phyloP scores from a whole-genome alignment of 306 rosid species.

The Elaeagnus macrophylla region DNA sequence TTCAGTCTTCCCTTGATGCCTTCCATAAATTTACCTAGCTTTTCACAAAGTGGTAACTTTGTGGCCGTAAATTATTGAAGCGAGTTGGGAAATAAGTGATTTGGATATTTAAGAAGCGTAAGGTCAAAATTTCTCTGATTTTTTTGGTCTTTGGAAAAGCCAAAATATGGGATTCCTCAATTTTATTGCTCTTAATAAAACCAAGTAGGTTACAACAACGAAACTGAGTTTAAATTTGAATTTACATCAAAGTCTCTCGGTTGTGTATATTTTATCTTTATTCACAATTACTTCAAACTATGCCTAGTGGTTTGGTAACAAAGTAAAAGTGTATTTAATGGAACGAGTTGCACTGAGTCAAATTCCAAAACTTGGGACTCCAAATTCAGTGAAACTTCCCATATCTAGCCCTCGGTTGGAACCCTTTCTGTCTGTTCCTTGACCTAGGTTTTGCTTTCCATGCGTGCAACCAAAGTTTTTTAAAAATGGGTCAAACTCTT shows the following conservation, averaged over 20 bases:
- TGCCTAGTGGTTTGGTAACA: conserved; percentile 37
- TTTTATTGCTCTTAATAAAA: conserved; percentile 33
- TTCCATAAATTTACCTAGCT: background rate
- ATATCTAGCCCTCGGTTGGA: conserved; percentile 71
- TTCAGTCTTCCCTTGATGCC: background rate
- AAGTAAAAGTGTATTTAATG: conserved; percentile 38
- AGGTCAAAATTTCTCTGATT: conserved; percentile 35
- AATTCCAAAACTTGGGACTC: conserved; percentile 55
- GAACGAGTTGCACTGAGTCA: conserved; percentile 31
- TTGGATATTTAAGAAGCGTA: background rate
- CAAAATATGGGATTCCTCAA: conserved; percentile 38
- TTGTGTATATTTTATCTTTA: too few species aligned
- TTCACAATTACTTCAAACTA: conserved; percentile 9
- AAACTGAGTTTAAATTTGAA: background rate
- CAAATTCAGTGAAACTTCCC: conserved; percentile 63
- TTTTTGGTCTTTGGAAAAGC: conserved; percentile 36
- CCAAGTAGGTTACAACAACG: conserved; percentile 30
- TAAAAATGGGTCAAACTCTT: conserved; percentile 41
- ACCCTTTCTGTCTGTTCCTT: conserved; percentile 65
- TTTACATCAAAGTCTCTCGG: too few species aligned
- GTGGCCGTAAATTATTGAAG: background rate
- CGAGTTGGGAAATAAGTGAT: background rate
- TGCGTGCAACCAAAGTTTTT: conserved; percentile 50
- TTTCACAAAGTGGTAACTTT: background rate
- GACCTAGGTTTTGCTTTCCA: conserved; percentile 64